Conservation (phyloP, 495 filamentous ascomycete genomes). For the Penicillium canescens region DNA sequence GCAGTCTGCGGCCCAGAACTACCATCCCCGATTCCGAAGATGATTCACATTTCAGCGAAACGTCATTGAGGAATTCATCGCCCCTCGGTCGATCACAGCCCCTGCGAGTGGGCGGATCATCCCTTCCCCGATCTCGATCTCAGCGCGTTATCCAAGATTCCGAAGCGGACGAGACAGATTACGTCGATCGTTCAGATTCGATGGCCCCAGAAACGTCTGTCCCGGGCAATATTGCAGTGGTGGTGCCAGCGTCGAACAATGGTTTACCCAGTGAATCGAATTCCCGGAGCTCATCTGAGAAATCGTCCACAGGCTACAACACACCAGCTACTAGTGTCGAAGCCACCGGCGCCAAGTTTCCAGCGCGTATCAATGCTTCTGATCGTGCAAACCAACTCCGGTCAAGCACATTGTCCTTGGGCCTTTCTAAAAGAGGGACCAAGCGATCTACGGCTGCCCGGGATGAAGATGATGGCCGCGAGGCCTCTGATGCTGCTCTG, state of each 20-base stretch:
- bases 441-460: conserved; percentile 33
- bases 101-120: conserved; percentile 26
- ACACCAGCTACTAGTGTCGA: conserved; percentile 78
- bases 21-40: conserved; percentile 27
- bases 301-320: conserved; percentile 55
- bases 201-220: background rate
- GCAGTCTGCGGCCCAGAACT: conserved; percentile 5
- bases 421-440: conserved; percentile 22
- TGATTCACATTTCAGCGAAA: conserved; percentile 16
- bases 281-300: conserved; percentile 28
- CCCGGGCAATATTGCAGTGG: conserved; percentile 32
- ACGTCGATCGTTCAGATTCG: conserved; percentile 3
- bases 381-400: conserved; percentile 42
- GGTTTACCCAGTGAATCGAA: conserved; percentile 21
- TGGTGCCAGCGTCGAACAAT: conserved; percentile 36
- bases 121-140: conserved; percentile 16
- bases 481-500: conserved; percentile 52
- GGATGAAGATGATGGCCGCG: conserved; percentile 36
- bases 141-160: conserved; percentile 23
- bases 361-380: conserved; percentile 5
- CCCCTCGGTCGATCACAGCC: conserved; percentile 21
- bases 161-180: conserved; percentile 23
- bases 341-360: background rate
- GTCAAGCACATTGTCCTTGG: conserved; percentile 36
- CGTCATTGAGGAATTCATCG: conserved; percentile 18